Percentiles rank a stretch among this genome's conserved stretches.
These are phyloP conservation scores for Apophysomyces trapeziformis DNA, from an alignment of 371 early-diverging fungal species.

Conservation along the genomic window DNA sequence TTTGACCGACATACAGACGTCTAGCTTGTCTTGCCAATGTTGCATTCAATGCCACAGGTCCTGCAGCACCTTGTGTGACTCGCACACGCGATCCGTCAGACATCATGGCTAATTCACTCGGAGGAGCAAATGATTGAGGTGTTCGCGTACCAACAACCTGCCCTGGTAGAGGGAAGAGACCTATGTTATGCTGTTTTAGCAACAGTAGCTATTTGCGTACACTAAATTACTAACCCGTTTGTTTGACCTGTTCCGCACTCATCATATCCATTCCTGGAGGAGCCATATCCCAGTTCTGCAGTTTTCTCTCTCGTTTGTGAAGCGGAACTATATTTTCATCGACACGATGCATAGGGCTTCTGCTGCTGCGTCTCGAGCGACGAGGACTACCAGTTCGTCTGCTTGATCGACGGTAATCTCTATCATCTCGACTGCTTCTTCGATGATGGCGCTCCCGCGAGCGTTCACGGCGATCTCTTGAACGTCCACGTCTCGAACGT, in stretches of 20 bases:
- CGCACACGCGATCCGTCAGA: slow-evolving; percentile 44
- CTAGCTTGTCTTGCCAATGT: slow-evolving; percentile 67
- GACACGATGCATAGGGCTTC: slow-evolving; percentile 41
- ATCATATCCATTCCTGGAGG: slow-evolving; percentile 93
- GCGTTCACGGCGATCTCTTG: slow-evolving; percentile 45
- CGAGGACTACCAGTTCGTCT: slow-evolving; percentile 27
- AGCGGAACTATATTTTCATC: slow-evolving; percentile 71
- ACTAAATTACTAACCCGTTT: slow-evolving; percentile 63
- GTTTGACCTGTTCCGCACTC: slow-evolving; percentile 89
- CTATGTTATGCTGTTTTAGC: slow-evolving; percentile 30
- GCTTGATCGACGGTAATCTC: slow-evolving; percentile 41
- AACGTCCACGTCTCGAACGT: slow-evolving; percentile 32
- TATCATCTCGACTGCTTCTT: slow-evolving; percentile 27
- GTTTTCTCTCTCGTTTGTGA: slow-evolving; percentile 77
- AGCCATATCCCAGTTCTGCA: slow-evolving; percentile 92
- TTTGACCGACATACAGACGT: slow-evolving; percentile 89
- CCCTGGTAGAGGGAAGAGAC: slow-evolving; percentile 91
- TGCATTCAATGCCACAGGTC: slow-evolving; percentile 44
- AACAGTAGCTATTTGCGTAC: neutral
- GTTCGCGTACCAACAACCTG: slow-evolving; percentile 76
- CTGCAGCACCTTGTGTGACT: slow-evolving; percentile 49
- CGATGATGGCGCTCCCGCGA: slow-evolving; percentile 37
- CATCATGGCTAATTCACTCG: slow-evolving; percentile 46
- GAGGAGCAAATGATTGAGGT: slow-evolving; percentile 59
- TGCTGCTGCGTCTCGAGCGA: slow-evolving; percentile 1